A percentile compares a stretch with the other conserved stretches of the same genome.
Evolutionary conservation across 306 rosid species (phyloP).

Genomic region (Rosa lucieae): DNA sequence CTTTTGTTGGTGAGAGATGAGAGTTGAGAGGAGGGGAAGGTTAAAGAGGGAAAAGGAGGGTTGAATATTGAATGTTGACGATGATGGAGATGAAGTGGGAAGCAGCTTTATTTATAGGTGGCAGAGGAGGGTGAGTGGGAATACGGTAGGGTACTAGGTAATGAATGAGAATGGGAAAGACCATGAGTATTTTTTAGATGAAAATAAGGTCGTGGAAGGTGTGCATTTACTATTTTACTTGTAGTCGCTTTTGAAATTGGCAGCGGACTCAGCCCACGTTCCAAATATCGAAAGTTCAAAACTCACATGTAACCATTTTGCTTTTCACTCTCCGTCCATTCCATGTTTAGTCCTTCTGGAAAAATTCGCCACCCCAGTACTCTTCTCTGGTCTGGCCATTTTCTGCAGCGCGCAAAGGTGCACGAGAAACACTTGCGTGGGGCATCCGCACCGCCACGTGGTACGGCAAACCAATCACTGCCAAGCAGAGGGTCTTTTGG

Average conservation of each 20-base stretch:
- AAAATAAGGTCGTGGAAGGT: not conserved
- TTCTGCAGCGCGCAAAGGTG: too few relatives aligned
- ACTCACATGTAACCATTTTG: not conserved
- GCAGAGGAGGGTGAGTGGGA: conserved; percentile 2
- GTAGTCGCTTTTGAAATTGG: not conserved
- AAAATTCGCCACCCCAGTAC: too few relatives aligned
- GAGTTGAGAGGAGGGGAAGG: not conserved
- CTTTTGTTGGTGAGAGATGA: not conserved
- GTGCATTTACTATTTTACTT: not conserved
- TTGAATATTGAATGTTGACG: not conserved
- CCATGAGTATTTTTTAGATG: not conserved
- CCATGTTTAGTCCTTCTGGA: not conserved
- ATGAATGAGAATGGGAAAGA: too few relatives aligned
- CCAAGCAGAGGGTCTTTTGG: too few relatives aligned
- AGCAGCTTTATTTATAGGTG: conserved; percentile 3
- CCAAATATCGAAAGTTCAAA: not conserved
- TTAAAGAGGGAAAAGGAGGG: not conserved
- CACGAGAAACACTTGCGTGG: too few relatives aligned
- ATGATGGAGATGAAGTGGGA: not conserved
- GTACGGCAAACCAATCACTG: too few relatives aligned
- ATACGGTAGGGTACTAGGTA: not conserved
- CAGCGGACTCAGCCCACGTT: not conserved
- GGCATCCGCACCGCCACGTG: too few relatives aligned
- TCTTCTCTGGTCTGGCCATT: not conserved
- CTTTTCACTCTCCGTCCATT: not conserved